Conservation (phyloP, 2,329 filamentous ascomycete genomes). For the Phaeomoniella chlamydospora region DNA sequence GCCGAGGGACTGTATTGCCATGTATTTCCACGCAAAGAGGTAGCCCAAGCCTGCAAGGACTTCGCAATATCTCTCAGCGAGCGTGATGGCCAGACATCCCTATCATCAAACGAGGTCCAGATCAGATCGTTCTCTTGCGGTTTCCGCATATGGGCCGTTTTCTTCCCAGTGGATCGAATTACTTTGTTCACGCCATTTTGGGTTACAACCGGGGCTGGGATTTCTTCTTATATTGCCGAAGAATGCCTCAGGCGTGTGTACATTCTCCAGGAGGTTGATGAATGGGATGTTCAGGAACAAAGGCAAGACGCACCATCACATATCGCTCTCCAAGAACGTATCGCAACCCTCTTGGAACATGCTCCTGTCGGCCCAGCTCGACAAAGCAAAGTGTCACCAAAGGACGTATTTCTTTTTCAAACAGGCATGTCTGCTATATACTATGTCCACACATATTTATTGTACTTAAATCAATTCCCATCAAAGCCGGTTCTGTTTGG, state of each 20-base stretch:
- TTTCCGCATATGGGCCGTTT: conserved; percentile 4
- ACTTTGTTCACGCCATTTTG: conserved; percentile 4
- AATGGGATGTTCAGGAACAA: neutral
- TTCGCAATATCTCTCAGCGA: conserved; percentile 5
- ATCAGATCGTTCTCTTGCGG: conserved; percentile 3
- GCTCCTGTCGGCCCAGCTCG: conserved; percentile 2
- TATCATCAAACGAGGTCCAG: conserved; percentile 2
- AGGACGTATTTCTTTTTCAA: conserved; percentile 38
- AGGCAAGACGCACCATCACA: conserved; percentile 1
- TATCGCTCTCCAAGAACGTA: conserved; percentile 2
- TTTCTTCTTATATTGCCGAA: conserved; percentile 8
- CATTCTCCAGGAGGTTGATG: conserved; percentile 3
- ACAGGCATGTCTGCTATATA: conserved; percentile 42
- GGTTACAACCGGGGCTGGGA: conserved; percentile 6
- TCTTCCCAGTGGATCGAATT: conserved; percentile 4
- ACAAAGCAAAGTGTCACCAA: conserved; percentile 1
- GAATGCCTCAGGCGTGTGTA: conserved; percentile 3
- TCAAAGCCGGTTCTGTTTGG: conserved; percentile 35
- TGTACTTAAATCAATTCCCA: conserved; percentile 17
- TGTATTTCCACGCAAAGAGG: conserved; percentile 3
- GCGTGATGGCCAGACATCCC: neutral
- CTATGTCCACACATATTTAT: conserved; percentile 23
- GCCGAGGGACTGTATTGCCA: conserved; percentile 3
- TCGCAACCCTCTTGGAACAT: conserved; percentile 4
- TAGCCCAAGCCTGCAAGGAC: conserved; percentile 2